Conservation (phyloP, 768 basidiomycete genomes). For the Leccinum obscurum region DNA sequence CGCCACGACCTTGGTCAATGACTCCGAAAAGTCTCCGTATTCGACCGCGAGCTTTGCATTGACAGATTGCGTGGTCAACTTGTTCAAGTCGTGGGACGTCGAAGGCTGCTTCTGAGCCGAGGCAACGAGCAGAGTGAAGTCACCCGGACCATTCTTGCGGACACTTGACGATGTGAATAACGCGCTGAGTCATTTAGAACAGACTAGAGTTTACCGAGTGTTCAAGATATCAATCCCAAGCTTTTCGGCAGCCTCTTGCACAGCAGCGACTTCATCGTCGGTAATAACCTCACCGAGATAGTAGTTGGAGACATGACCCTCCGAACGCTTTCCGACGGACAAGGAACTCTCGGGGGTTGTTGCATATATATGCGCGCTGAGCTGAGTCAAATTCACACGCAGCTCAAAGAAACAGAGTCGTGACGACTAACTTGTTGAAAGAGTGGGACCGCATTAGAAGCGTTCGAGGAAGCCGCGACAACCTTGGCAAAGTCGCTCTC, state of each 20-base stretch:
- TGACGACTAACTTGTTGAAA: conserved; percentile 57
- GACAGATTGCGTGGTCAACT: conserved; percentile 42
- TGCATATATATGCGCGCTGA: conserved; percentile 76
- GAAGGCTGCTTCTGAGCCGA: conserved; percentile 51
- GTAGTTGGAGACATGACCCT: conserved; percentile 83
- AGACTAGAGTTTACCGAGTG: conserved; percentile 56
- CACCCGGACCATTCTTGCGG: conserved; percentile 58
- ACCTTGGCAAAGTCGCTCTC: conserved; percentile 62
- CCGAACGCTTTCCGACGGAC: conserved; percentile 75
- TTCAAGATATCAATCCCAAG: conserved; percentile 77
- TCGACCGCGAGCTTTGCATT: conserved; percentile 60
- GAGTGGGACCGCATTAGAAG: conserved; percentile 51
- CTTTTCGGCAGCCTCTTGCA: conserved; percentile 76
- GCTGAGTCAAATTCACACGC: conserved; percentile 37
- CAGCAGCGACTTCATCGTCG: conserved; percentile 75
- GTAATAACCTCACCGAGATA: conserved; percentile 73
- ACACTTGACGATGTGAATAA: conserved; percentile 46
- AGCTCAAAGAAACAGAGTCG: conserved; percentile 1
- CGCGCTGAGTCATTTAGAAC: background rate
- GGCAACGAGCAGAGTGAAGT: conserved; percentile 75
- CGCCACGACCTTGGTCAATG: conserved; percentile 52
- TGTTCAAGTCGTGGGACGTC: conserved; percentile 50
- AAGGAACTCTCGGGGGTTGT: conserved; percentile 61
- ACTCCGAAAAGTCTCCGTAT: conserved; percentile 71
- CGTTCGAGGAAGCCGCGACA: conserved; percentile 60